Evolutionary conservation across 2,329 filamentous ascomycete species (phyloP).

Genomic region (Alternaria sp.): DNA sequence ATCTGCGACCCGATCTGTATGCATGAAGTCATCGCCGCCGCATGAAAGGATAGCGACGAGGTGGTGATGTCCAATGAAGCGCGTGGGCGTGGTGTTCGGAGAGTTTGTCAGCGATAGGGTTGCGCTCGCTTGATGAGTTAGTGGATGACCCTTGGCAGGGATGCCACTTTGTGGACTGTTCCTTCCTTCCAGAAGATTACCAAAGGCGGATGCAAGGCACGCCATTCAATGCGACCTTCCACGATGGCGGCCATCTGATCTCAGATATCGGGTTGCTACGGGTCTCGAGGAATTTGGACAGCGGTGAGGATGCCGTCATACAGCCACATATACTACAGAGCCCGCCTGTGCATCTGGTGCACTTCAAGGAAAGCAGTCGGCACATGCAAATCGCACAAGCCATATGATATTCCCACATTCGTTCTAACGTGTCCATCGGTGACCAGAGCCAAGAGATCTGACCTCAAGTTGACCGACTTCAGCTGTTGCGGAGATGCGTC

Average conservation of each 20-base stretch:
- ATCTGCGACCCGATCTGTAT: conserved; percentile 17
- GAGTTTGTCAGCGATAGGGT: conserved; percentile 38
- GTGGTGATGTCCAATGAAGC: conserved; percentile 28
- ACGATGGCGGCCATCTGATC: not conserved
- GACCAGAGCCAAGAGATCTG: conserved; percentile 4
- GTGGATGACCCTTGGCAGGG: conserved; percentile 21
- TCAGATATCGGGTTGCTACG: not conserved
- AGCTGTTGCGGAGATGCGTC: not conserved
- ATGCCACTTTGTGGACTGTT: conserved; percentile 2
- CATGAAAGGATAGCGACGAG: conserved; percentile 5
- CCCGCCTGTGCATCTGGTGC: not conserved
- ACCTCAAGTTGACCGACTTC: not conserved
- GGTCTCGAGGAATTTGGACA: not conserved
- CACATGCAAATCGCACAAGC: not conserved
- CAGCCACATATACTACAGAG: not conserved
- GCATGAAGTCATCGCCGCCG: conserved; percentile 34
- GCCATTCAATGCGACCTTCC: conserved; percentile 4
- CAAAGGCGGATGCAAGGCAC: conserved; percentile 15
- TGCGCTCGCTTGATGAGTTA: conserved; percentile 31
- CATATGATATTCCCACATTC: not conserved
- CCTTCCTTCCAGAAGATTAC: conserved; percentile 34
- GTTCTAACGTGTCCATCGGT: conserved; percentile 10
- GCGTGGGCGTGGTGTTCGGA: conserved; percentile 18
- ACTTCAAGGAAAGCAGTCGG: not conserved
- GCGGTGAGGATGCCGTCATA: conserved; percentile 2